These are phyloP conservation scores for Selaginella tamariscina DNA, from an alignment of 75 land plant species.

Conservation along the genomic window DNA sequence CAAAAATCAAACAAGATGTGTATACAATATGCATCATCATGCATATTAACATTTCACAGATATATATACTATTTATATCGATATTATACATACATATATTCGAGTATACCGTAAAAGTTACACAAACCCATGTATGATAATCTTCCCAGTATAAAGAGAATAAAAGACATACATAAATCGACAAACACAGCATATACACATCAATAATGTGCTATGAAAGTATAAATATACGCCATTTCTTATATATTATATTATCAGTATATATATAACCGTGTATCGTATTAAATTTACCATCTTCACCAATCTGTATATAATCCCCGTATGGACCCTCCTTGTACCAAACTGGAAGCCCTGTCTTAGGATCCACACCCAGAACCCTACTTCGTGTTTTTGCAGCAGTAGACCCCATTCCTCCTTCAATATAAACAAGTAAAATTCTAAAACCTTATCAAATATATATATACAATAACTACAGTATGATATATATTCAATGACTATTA, in stretches of 20 bases:
- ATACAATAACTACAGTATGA: conserved; percentile 4
- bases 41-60: no score
- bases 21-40: no score
- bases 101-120: no score
- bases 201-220: conserved; percentile 2
- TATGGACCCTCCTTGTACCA: conserved; percentile 24
- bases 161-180: no score
- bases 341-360: conserved; percentile 21
- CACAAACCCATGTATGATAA: no score
- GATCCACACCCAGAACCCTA: conserved; percentile 28
- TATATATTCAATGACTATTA: conserved; percentile 20
- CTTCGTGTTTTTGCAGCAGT: conserved; percentile 12
- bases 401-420: conserved; percentile 12
- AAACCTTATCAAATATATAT: no score
- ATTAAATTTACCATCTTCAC: conserved; percentile 18
- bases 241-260: conserved; percentile 18
- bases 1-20: no score
- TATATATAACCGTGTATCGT: conserved; percentile 17
- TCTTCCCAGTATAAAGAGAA: no score
- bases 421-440: no score
- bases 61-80: no score
- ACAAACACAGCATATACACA: not conserved
- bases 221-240: conserved; percentile 15
- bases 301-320: conserved; percentile 30
- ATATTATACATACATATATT: no score